phyloP scores from a whole-genome alignment of 306 rosid genomes.

The Castanea sativa region DNA sequence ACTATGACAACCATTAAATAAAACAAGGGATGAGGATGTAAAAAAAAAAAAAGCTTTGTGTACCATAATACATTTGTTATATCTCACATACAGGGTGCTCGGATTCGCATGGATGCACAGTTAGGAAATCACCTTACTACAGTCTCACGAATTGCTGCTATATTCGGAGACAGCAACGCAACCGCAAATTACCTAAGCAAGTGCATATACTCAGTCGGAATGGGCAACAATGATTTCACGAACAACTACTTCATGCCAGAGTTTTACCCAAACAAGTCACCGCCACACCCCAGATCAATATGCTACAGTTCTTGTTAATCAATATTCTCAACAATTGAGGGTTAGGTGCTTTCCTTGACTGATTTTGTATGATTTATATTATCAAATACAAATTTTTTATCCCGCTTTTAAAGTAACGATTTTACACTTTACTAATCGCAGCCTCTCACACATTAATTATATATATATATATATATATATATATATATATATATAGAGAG shows the following conservation, averaged over 20 bases:
- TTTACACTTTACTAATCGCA: too few relatives aligned
- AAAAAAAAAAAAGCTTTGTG: neutral
- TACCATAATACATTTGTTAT: neutral
- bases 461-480: too few relatives aligned
- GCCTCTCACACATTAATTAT: too few relatives aligned
- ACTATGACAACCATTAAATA: neutral
- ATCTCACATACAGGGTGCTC: neutral
- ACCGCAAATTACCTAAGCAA: neutral
- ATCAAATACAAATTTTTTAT: too few relatives aligned
- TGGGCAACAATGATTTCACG: constrained; percentile 28
- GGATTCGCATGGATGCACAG: neutral
- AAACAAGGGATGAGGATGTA: neutral
- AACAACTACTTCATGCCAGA: constrained; percentile 27
- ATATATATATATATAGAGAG: too few relatives aligned
- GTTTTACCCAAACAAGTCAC: constrained; percentile 4
- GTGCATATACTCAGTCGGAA: neutral
- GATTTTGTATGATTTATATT: too few relatives aligned
- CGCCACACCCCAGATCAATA: neutral
- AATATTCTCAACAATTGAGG: neutral
- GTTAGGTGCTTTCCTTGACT: neutral
- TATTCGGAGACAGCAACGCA: neutral
- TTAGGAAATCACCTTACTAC: neutral
- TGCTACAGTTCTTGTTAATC: constrained; percentile 10
- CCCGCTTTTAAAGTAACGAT: too few relatives aligned
- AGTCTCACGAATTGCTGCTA: neutral